phyloP scores from a whole-genome alignment of 2,329 filamentous ascomycete species.

The Sclerotinia spermophila region DNA sequence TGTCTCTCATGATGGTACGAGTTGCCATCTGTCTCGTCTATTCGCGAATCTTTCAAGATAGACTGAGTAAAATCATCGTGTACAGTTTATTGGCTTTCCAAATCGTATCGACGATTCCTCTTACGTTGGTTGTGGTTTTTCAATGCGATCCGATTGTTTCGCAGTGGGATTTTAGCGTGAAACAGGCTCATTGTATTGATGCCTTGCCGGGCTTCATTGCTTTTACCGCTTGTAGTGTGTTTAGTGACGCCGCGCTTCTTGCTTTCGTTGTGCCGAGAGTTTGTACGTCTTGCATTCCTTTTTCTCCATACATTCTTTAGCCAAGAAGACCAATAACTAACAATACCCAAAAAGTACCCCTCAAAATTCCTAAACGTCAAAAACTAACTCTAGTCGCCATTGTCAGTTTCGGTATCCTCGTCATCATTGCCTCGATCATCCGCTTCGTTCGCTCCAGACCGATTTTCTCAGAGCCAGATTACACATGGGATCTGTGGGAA shows the following conservation, averaged over 20 bases:
- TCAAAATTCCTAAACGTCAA: background rate
- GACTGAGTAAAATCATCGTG: background rate
- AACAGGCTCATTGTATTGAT: background rate
- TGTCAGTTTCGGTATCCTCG: background rate
- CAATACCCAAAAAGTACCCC: background rate
- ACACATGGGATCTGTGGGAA: constrained; percentile 7
- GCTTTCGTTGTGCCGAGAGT: background rate
- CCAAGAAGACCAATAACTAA: background rate
- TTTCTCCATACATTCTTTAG: background rate
- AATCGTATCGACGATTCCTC: background rate
- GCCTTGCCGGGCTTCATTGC: background rate
- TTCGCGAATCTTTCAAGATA: constrained; percentile 4
- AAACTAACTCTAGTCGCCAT: background rate
- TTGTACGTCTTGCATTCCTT: background rate
- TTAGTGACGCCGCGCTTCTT: constrained; percentile 5
- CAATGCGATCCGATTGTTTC: background rate
- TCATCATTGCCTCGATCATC: background rate
- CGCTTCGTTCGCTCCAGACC: background rate
- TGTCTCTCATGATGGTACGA: background rate
- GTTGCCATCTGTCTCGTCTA: background rate
- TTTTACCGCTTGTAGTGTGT: constrained; percentile 1
- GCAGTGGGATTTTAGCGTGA: background rate
- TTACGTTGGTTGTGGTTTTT: background rate
- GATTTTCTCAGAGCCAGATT: background rate
- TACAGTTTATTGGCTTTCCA: background rate